Percentiles rank a stretch among this genome's conserved stretches.
Conservation (phyloP, 208 protist species). For the Wallacemonas collosoma region DNA sequence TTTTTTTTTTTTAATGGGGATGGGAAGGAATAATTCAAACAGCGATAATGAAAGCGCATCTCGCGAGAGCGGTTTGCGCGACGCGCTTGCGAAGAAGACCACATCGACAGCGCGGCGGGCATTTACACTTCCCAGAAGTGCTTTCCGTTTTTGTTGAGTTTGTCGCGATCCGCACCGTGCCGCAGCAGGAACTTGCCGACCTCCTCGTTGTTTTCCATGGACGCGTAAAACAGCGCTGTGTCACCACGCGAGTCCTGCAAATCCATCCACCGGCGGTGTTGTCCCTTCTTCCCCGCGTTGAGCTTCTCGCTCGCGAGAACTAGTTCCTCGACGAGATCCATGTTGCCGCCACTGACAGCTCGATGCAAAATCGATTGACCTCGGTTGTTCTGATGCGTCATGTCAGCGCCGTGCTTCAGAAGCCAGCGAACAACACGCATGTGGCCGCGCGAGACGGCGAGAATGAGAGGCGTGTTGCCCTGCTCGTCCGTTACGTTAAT, state of each 20-base stretch:
- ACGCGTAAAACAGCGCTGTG: constrained; percentile 91
- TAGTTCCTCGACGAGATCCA: constrained; percentile 83
- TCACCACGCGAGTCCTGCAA: constrained; percentile 81
- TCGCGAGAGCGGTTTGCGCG: too few species aligned
- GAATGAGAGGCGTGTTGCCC: constrained; percentile 76
- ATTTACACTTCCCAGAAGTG: constrained; percentile 87
- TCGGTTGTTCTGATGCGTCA: constrained; percentile 64
- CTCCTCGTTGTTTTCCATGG: constrained; percentile 92
- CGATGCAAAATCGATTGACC: constrained; percentile 87
- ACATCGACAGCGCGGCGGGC: too few species aligned
- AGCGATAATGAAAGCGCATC: too few species aligned
- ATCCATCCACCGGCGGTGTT: constrained; percentile 79
- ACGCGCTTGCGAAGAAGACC: too few species aligned
- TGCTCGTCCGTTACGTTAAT: constrained; percentile 53
- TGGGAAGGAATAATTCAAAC: too few species aligned
- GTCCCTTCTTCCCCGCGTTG: constrained; percentile 28
- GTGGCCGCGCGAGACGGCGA: constrained; percentile 66
- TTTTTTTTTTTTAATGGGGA: too few species aligned
- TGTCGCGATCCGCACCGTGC: constrained; percentile 75
- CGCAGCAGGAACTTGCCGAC: constrained; percentile 80
- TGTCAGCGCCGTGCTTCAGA: constrained; percentile 63
- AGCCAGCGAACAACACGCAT: constrained; percentile 57
- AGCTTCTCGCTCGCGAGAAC: constrained; percentile 53
- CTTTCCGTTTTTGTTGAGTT: constrained; percentile 90
- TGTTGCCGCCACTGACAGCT: constrained; percentile 61